Conservation (phyloP, 306 rosid species). For the Cucumis cinereus region DNA sequence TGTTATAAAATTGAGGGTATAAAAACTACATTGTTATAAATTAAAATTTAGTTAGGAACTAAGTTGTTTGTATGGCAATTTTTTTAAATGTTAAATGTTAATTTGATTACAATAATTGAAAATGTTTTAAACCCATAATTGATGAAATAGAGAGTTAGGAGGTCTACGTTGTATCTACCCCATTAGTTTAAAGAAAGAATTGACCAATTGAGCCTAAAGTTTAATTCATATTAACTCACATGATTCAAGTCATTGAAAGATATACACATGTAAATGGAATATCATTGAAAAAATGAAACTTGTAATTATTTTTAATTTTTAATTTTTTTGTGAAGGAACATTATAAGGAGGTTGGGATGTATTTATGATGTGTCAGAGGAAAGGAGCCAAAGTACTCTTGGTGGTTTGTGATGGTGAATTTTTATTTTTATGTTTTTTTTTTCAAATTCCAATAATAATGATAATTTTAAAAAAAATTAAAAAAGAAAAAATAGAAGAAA, state of each 20-base stretch:
- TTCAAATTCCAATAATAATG: neutral
- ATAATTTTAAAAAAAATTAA: neutral
- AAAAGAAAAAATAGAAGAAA: neutral
- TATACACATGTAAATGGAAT: neutral
- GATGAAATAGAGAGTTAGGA: neutral
- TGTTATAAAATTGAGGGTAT: no score
- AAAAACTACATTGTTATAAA: no score
- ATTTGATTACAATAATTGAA: neutral
- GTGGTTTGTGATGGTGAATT: neutral
- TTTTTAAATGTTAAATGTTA: no score
- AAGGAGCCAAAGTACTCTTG: neutral
- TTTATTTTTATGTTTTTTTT: neutral
- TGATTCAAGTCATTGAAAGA: neutral
- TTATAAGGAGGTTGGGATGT: slow-evolving; percentile 3
- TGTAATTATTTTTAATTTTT: neutral
- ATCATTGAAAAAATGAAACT: neutral
- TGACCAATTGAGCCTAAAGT: neutral
- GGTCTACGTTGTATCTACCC: neutral
- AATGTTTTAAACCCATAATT: neutral
- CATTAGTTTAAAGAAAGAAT: neutral
- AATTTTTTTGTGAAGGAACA: neutral
- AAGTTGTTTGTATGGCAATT: no score
- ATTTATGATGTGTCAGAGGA: slow-evolving; percentile 6
- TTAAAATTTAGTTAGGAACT: no score
- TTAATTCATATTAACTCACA: neutral